Percentiles rank a stretch among this genome's conserved stretches.
Conservation (phyloP, 345 rosid genomes). For the Populus pruinosa region DNA sequence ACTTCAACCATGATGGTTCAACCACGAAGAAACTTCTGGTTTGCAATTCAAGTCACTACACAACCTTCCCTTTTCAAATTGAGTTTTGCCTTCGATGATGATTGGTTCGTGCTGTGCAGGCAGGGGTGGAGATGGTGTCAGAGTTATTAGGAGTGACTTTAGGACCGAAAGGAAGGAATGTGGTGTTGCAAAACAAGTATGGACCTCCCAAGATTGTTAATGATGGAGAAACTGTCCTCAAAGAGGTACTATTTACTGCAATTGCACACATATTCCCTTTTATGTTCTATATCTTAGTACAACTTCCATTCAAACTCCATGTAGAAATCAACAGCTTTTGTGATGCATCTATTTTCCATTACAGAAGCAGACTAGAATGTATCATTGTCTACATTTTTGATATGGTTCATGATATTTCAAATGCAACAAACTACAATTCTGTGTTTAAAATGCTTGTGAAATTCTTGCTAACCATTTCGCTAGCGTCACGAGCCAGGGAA, state of each 20-base stretch:
- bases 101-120: conserved; percentile 38
- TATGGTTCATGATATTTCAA: too few relatives aligned
- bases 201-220: conserved; percentile 95
- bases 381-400: too few relatives aligned
- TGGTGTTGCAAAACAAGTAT: conserved; percentile 83
- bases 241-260: conserved; percentile 42
- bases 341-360: too few relatives aligned
- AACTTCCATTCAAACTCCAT: background rate
- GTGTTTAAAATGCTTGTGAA: too few relatives aligned
- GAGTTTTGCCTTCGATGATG: background rate
- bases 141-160: conserved; percentile 84
- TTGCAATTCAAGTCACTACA: background rate
- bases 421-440: too few relatives aligned
- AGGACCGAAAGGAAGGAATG: conserved; percentile 96
- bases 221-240: conserved; percentile 94
- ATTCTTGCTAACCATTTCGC: too few relatives aligned
- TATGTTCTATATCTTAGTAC: background rate
- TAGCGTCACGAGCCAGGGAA: too few relatives aligned
- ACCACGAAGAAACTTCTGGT: conserved; percentile 85
- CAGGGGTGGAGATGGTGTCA: conserved; percentile 78
- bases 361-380: too few relatives aligned
- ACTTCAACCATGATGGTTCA: conserved; percentile 85
- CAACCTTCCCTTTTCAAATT: background rate
- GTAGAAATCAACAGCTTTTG: too few relatives aligned
- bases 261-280: too few relatives aligned